Evolutionary conservation across 2,329 filamentous ascomycete genomes (phyloP).

Genomic region (Podosphaera leucotricha): DNA sequence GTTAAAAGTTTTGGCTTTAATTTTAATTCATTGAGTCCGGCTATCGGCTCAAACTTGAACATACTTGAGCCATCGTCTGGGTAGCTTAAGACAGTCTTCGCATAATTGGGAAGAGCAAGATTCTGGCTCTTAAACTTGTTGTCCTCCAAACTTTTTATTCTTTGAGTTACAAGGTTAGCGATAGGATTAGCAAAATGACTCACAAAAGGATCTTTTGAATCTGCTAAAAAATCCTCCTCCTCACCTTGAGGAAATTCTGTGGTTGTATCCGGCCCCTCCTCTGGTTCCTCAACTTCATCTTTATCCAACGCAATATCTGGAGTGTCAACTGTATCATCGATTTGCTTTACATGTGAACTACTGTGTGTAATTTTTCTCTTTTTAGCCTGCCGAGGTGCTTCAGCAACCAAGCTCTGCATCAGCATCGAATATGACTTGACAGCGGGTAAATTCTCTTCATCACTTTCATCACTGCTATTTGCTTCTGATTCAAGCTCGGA

Average conservation of each 20-base stretch:
- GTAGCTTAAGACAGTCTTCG: conserved; percentile 23
- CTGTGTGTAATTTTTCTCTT: conserved; percentile 28
- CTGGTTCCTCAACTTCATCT: conserved; percentile 25
- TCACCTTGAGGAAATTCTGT: conserved; percentile 17
- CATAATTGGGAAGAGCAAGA: conserved; percentile 18
- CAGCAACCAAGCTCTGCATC: conserved; percentile 30
- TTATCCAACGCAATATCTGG: conserved; percentile 6
- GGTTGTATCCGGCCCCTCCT: conserved; percentile 21
- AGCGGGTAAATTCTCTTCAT: conserved; percentile 16
- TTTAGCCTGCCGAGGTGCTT: conserved; percentile 25
- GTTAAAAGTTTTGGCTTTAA: conserved; percentile 48
- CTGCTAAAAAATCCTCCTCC: conserved; percentile 21
- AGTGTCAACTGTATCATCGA: conserved; percentile 5
- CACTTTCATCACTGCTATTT: conserved; percentile 20
- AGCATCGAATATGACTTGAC: conserved; percentile 31
- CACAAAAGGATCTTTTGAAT: conserved; percentile 51
- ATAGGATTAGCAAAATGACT: conserved; percentile 52
- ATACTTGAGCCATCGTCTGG: conserved; percentile 18
- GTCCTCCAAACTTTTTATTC: conserved; percentile 25
- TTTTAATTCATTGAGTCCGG: conserved; percentile 25
- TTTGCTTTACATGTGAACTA: conserved; percentile 3
- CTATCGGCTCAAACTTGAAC: conserved; percentile 6
- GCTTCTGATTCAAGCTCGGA: conserved; percentile 16
- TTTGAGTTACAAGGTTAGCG: conserved; percentile 30
- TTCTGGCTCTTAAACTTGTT: conserved; percentile 29